Evolutionary conservation across 192 early-diverging fungal species (phyloP), one percentile per base, ranked within the genome.

Genomic region (Chytriomyces sp.): DNA sequence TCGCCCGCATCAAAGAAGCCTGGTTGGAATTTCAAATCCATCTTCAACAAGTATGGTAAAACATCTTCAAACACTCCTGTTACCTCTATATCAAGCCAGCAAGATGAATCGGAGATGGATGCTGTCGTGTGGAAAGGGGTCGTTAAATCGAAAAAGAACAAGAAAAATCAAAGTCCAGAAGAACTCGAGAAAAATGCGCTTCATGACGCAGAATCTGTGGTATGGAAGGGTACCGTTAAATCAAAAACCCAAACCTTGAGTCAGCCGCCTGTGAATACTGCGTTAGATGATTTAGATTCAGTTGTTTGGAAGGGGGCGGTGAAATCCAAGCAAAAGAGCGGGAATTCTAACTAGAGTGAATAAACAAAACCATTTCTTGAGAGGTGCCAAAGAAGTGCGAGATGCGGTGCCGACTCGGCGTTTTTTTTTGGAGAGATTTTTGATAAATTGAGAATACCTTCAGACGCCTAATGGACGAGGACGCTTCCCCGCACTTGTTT

Each of bases 1-100:
- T 57, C 13, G 16, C 53, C 13, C 13, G 53, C 1, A 20, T n/a
- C 13, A 13, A 57, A 20, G 53, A 57, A 57, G 13, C 53, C 13
- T 20, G 53, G 53, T n/a, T 57, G 53, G 53, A 57, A 57, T 20
- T 57, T 57, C 53, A 57, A 57, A 57, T 57, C 53, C 16, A 57
- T 57, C 13, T 57, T 57, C 20, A 13, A 57, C 13, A 57, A 57
- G 53, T 57, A 57, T 57, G 53, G 53, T n/a, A 57, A 57, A 57
- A 2, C 53, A 20, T 13, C 20, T 57, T 35, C 35, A 0, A 35
- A 2, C 35, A 35, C 35, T 35, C 35, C 35, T 35, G 35, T 35
- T 35, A 35, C 35, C 35, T 35, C 35, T 35, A 35, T 35, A 35
- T 35, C 35, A 35, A 57, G 16, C 5, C 53, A 57, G 20, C 16